These are phyloP conservation scores for Xylaria scruposa DNA, from an alignment of 495 filamentous ascomycete genomes.

Conservation along the genomic window DNA sequence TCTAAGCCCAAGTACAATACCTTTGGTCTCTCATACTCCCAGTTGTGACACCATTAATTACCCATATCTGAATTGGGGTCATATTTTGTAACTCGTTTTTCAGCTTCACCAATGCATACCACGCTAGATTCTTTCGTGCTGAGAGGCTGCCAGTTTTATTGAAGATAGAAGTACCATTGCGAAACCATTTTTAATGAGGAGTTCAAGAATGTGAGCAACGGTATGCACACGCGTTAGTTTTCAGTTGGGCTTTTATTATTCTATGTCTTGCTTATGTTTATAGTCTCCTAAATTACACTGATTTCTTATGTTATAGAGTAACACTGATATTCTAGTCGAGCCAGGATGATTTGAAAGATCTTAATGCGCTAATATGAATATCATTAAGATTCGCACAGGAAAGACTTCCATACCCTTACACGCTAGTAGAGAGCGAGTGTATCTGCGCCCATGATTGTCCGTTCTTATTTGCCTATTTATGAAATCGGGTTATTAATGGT, in stretches of 20 bases:
- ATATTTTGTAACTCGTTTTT: neutral
- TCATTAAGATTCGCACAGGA: neutral
- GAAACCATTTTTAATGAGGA: neutral
- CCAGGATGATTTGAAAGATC: neutral
- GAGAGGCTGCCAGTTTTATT: neutral
- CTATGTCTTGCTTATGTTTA: neutral
- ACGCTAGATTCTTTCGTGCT: neutral
- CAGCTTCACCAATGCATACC: constrained; percentile 15
- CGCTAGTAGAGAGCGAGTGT: neutral
- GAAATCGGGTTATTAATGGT: neutral
- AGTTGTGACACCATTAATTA: no score
- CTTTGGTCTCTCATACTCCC: no score
- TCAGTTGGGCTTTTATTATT: neutral
- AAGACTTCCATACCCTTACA: neutral
- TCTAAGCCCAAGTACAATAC: neutral
- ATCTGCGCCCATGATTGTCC: neutral
- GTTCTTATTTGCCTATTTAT: neutral
- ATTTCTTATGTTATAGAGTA: neutral
- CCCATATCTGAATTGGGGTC: no score
- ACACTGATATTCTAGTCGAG: neutral
- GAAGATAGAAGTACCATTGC: no score
- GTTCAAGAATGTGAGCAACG: neutral
- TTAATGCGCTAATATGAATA: neutral
- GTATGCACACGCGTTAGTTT: neutral
- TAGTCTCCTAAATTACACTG: neutral